Percentiles rank a stretch among this genome's conserved stretches.
Conservation (phyloP, 2,329 filamentous ascomycete genomes). For the Penicillium occitanis region DNA sequence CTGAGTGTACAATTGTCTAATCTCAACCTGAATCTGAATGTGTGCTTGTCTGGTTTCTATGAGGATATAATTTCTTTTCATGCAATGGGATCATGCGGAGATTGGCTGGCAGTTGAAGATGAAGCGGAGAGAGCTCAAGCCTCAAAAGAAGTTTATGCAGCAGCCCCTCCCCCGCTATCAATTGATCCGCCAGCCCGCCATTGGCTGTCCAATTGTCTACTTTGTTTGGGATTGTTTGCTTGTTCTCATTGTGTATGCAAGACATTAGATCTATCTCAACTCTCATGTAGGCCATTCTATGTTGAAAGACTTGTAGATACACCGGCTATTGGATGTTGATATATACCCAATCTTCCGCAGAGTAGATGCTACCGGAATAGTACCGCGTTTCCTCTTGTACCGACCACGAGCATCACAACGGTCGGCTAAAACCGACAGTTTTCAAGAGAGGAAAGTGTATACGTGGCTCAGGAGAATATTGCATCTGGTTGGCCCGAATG, state of each 20-base stretch:
- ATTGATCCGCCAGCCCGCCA: not conserved
- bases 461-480: not conserved
- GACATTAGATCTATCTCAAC: not conserved
- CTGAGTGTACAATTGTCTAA: not conserved
- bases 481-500: not conserved
- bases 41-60: not conserved
- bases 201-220: not conserved
- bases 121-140: constrained; percentile 4
- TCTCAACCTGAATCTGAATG: not conserved
- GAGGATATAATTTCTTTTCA: not conserved
- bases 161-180: constrained; percentile 7
- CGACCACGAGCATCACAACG: not conserved
- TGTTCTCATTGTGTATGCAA: not conserved
- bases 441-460: not conserved
- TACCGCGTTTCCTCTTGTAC: not conserved
- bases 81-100: not conserved
- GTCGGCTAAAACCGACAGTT: not conserved
- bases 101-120: not conserved
- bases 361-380: not conserved
- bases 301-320: not conserved
- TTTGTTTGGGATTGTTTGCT: not conserved
- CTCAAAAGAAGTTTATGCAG: constrained; percentile 5
- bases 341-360: too few relatives aligned
- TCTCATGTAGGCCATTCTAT: not conserved
- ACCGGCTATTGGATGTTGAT: too few relatives aligned